These are phyloP conservation scores for Mucor indicus DNA, from an alignment of 371 early-diverging fungal genomes.

Conservation along the genomic window DNA sequence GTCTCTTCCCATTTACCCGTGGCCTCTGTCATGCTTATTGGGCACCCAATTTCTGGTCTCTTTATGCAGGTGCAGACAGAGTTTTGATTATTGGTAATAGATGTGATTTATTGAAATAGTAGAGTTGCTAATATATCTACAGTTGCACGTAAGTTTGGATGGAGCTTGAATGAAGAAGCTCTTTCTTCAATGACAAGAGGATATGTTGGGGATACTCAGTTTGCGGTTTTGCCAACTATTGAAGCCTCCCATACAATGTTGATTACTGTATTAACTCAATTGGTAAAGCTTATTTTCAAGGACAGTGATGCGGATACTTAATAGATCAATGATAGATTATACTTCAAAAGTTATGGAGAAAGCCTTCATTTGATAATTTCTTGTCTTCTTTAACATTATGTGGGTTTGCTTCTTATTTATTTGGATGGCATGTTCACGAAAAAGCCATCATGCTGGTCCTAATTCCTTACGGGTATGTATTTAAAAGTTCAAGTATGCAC, in stretches of 20 bases:
- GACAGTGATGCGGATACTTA: not conserved
- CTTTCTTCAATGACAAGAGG: constrained; percentile 83
- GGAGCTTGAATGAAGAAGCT: constrained; percentile 44
- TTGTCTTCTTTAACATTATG: constrained; percentile 74
- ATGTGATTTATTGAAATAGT: not conserved
- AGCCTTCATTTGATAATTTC: constrained; percentile 71
- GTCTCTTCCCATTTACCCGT: constrained; percentile 95
- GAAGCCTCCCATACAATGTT: constrained; percentile 73
- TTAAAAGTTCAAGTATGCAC: too few relatives aligned
- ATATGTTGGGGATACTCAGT: constrained; percentile 85
- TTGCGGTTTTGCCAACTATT: constrained; percentile 78
- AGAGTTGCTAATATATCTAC: constrained; percentile 3
- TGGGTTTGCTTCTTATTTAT: constrained; percentile 85
- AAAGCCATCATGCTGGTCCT: constrained; percentile 89
- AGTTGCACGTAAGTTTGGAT: constrained; percentile 43
- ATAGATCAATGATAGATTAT: constrained; percentile 21
- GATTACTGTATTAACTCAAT: constrained; percentile 70
- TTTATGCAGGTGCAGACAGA: constrained; percentile 86
- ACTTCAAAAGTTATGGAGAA: constrained; percentile 57
- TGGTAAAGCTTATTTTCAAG: constrained; percentile 40
- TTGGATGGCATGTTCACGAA: constrained; percentile 99
- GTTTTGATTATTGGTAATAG: constrained; percentile 51
- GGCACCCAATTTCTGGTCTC: constrained; percentile 98
- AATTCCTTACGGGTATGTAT: constrained; percentile 73
- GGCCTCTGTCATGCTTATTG: constrained; percentile 95